phyloP scores from a whole-genome alignment of 169 alveolate species.

The Sarcocystis neurona region DNA sequence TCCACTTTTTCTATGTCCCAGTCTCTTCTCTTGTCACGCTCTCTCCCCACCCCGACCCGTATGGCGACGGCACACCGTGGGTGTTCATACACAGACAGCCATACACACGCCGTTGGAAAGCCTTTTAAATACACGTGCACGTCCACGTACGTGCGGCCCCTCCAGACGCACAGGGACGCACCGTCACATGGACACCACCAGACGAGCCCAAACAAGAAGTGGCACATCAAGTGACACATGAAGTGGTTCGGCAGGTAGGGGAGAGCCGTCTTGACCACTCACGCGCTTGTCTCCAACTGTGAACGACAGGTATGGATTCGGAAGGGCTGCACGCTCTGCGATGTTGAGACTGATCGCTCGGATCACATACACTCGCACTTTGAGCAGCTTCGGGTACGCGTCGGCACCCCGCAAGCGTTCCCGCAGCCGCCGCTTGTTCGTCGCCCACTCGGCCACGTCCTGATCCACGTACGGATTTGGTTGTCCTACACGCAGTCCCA shows the following conservation, averaged over 20 bases:
- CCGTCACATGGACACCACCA: too few relatives aligned
- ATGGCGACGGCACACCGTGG: not conserved
- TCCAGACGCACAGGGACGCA: not conserved
- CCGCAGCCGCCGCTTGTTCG: conserved; percentile 53
- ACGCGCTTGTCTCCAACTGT: conserved; percentile 75
- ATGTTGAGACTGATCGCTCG: conserved; percentile 73
- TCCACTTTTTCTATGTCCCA: too few relatives aligned
- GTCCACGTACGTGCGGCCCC: not conserved
- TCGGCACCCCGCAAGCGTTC: conserved; percentile 71
- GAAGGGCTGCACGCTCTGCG: conserved; percentile 55
- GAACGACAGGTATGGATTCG: conserved; percentile 76
- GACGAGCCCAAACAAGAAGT: too few relatives aligned
- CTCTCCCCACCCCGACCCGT: too few relatives aligned
- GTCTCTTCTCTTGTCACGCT: too few relatives aligned
- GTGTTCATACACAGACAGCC: not conserved
- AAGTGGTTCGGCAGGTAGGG: not conserved
- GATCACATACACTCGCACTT: conserved; percentile 79
- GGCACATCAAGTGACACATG: not conserved
- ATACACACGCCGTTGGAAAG: not conserved
- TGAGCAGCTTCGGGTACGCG: conserved; percentile 77
- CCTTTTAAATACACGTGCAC: not conserved
- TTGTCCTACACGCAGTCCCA: conserved; percentile 27
- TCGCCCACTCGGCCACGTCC: conserved; percentile 46
- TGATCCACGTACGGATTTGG: conserved; percentile 52
- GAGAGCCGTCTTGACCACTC: not conserved